Conservation (phyloP, 306 rosid genomes). For the Fagus sylvatica region DNA sequence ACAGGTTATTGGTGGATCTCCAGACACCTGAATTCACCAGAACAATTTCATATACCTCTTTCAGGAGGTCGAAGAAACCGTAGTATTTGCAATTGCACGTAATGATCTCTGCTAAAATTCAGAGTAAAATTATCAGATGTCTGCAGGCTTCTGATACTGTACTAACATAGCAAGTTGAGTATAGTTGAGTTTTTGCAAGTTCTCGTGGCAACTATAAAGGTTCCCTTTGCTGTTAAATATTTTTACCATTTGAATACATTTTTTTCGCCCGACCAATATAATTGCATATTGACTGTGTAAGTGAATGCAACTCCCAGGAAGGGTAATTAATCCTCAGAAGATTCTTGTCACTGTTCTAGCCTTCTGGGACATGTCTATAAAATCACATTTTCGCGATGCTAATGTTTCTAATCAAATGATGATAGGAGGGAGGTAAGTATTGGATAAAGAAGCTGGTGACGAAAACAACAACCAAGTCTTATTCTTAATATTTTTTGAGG, state of each 20-base stretch:
- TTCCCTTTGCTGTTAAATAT: background rate
- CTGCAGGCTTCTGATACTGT: background rate
- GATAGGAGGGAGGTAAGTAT: background rate
- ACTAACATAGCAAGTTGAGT: background rate
- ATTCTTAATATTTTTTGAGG: too few relatives aligned
- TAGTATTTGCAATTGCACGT: background rate
- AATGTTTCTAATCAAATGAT: background rate
- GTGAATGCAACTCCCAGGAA: background rate
- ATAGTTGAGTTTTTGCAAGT: background rate
- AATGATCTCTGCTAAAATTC: background rate
- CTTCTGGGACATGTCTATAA: background rate
- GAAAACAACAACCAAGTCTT: too few relatives aligned
- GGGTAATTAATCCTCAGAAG: background rate
- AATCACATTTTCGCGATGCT: background rate
- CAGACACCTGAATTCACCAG: slow-evolving; percentile 3
- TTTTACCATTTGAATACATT: background rate
- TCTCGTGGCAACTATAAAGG: background rate
- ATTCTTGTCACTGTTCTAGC: background rate
- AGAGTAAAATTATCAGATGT: background rate
- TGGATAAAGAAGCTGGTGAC: background rate
- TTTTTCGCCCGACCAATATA: background rate
- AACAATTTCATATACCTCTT: background rate
- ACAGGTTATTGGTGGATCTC: background rate
- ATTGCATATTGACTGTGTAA: background rate
- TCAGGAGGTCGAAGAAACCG: background rate